These are phyloP conservation scores for Geosiphon pyriformis DNA, from an alignment of 192 early-diverging fungal species.

Conservation along the genomic window DNA sequence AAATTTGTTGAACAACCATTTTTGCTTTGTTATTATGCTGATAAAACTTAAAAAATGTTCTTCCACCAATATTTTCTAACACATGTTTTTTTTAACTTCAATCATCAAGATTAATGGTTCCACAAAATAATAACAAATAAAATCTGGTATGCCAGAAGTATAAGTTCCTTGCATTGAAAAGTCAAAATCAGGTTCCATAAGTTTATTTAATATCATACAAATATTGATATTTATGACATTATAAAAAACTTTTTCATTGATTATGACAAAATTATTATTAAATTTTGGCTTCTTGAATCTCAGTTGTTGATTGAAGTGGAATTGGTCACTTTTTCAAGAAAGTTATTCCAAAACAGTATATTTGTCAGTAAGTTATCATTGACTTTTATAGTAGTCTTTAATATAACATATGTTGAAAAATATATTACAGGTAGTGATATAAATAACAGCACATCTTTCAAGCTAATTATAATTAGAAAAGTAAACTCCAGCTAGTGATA, in stretches of 20 bases:
- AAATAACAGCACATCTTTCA: background rate
- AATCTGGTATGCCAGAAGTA: constrained; percentile 15
- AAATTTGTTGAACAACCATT: constrained; percentile 15
- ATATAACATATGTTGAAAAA: background rate
- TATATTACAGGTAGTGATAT: background rate
- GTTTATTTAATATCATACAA: constrained; percentile 4
- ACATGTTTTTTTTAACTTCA: constrained; percentile 14
- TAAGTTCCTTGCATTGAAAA: constrained; percentile 2
- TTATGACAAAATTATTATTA: background rate
- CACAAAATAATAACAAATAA: background rate
- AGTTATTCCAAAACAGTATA: background rate
- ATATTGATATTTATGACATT: constrained; percentile 1
- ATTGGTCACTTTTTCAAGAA: constrained; percentile 11
- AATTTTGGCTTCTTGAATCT: constrained; percentile 2
- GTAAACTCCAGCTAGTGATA: no score
- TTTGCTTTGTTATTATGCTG: constrained; percentile 9
- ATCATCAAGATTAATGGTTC: constrained; percentile 10
- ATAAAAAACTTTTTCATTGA: background rate
- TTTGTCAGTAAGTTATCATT: background rate
- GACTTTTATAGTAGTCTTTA: constrained; percentile 7
- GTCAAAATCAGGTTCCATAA: constrained; percentile 4
- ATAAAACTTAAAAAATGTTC: constrained; percentile 15
- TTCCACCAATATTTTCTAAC: background rate
- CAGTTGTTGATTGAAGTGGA: constrained; percentile 13
- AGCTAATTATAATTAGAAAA: no score